Conservation (phyloP, 139 green algal species). For the Chlorella vulgaris region DNA sequence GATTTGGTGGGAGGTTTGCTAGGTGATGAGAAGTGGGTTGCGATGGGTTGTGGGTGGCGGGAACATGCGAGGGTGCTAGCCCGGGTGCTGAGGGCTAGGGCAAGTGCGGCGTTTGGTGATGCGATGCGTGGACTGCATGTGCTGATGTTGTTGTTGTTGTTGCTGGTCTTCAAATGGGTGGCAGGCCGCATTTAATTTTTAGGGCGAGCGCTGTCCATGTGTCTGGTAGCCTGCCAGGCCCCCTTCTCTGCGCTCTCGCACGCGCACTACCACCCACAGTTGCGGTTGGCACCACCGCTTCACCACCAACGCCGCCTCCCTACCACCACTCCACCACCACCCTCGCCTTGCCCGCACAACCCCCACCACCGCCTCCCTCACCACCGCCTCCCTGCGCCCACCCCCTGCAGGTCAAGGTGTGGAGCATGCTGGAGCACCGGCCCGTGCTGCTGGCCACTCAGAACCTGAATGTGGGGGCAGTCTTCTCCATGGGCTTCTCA, state of each 20-base stretch:
- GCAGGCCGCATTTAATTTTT: no score
- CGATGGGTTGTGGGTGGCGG: no score
- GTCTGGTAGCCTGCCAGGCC: no score
- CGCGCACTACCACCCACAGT: no score
- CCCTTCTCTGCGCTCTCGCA: no score
- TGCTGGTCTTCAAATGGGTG: no score
- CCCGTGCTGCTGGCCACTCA: constrained; percentile 72
- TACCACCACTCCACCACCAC: neutral
- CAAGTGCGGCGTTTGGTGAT: neutral
- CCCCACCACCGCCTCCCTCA: neutral
- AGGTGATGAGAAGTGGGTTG: no score
- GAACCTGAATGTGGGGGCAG: constrained; percentile 76
- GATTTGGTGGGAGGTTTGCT: no score
- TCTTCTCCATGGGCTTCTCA: constrained; percentile 79
- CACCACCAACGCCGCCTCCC: no score
- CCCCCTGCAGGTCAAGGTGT: constrained; percentile 86
- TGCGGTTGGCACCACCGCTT: no score
- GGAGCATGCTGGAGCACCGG: constrained; percentile 71
- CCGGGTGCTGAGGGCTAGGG: neutral
- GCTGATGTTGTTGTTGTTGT: neutral
- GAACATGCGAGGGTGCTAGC: neutral
- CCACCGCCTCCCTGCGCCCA: neutral
- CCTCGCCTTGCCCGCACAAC: neutral
- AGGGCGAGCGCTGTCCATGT: no score
- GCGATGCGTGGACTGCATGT: neutral